A percentile compares a stretch with the other conserved stretches of the same genome.
phyloP scores from a whole-genome alignment of 441 rosid species.

The Euphorbia celastroides region DNA sequence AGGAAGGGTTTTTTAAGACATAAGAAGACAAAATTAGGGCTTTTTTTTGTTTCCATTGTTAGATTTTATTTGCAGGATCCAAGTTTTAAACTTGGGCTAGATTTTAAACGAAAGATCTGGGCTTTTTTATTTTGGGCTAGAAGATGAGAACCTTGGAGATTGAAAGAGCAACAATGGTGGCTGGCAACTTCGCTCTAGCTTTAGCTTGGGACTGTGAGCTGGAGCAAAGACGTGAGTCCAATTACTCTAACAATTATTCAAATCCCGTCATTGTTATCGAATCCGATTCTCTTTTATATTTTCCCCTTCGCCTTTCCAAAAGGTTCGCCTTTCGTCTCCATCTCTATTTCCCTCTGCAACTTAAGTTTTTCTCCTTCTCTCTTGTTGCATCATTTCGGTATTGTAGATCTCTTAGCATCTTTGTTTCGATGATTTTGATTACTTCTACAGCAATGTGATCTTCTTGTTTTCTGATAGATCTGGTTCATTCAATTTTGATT shows the following conservation, averaged over 20 bases:
- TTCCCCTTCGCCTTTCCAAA: no score
- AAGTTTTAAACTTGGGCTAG: no score
- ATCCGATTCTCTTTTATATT: neutral
- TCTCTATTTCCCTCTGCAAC: neutral
- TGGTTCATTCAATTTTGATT: neutral
- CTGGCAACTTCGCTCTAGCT: neutral
- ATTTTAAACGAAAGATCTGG: no score
- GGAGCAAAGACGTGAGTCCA: no score
- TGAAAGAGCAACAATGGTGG: neutral
- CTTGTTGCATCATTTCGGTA: slow-evolving; percentile 5
- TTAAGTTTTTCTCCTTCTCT: neutral
- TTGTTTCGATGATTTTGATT: neutral
- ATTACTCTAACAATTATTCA: neutral
- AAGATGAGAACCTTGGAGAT: no score
- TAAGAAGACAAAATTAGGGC: no score
- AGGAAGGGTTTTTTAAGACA: neutral
- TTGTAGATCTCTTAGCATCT: neutral
- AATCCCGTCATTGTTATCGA: neutral
- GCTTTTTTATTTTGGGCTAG: no score
- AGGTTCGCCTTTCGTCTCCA: neutral
- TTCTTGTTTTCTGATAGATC: slow-evolving; percentile 15
- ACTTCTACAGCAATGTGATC: neutral
- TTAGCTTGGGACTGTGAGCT: neutral
- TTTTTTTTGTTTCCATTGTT: no score
- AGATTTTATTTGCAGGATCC: no score